Conservation (phyloP, 106 monocot genomes). For the Dendrobium huoshanense region DNA sequence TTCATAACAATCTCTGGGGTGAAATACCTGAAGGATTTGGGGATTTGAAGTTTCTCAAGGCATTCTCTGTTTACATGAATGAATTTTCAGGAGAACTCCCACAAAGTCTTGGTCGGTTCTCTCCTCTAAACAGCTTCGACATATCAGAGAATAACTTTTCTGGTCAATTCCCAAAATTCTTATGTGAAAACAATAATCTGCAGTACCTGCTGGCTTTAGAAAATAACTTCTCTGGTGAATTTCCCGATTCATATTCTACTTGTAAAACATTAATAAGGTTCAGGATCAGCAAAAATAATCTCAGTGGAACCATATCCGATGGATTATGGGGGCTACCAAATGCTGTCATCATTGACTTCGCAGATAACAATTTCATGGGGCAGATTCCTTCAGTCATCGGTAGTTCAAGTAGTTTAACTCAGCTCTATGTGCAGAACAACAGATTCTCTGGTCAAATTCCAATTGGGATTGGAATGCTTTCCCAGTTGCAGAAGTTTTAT, state of each 20-base stretch:
- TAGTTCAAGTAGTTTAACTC: conserved; percentile 32
- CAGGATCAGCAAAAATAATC: conserved; percentile 56
- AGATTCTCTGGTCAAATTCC: conserved; percentile 54
- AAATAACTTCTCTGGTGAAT: conserved; percentile 68
- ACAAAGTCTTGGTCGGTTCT: conserved; percentile 49
- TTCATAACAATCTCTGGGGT: conserved; percentile 58
- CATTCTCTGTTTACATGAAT: conserved; percentile 70
- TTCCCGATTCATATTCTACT: conserved; percentile 51
- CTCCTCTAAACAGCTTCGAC: conserved; percentile 63
- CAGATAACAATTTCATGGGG: conserved; percentile 57
- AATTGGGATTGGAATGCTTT: conserved; percentile 39
- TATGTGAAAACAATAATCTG: conserved; percentile 56
- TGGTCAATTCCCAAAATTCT: conserved; percentile 57
- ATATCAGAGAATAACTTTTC: conserved; percentile 81
- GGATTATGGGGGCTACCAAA: conserved; percentile 71
- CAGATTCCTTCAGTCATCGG: conserved; percentile 52
- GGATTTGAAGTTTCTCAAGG: conserved; percentile 28
- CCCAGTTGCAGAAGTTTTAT: conserved; percentile 45
- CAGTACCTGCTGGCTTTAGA: conserved; percentile 61
- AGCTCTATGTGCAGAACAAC: conserved; percentile 67
- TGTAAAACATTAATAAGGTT: conserved; percentile 63
- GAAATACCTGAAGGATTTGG: conserved; percentile 58
- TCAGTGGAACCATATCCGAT: conserved; percentile 42
- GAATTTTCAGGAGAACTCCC: conserved; percentile 68
- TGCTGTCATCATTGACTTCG: conserved; percentile 55